Conservation (phyloP, 768 basidiomycete species). For the Boletus speciosus region DNA sequence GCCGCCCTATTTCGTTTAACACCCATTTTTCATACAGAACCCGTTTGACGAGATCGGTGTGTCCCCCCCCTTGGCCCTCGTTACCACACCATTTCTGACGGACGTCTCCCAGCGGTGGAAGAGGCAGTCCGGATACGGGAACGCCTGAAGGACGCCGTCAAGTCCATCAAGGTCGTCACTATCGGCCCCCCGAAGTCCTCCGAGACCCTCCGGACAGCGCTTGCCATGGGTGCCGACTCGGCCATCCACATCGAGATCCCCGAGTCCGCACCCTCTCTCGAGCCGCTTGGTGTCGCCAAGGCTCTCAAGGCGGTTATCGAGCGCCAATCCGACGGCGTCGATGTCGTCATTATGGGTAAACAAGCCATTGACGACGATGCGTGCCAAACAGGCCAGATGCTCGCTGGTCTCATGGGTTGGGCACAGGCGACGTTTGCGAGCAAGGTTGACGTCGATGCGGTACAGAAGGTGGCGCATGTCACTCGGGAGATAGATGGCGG, state of each 20-base stretch:
- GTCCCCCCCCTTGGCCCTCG: background rate
- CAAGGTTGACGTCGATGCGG: conserved; percentile 69
- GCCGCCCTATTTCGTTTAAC: background rate
- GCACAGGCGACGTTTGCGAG: conserved; percentile 95
- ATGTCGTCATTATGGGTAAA: conserved; percentile 94
- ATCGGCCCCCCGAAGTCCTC: conserved; percentile 88
- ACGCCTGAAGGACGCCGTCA: conserved; percentile 67
- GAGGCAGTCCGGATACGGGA: conserved; percentile 96
- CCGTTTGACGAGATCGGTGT: conserved; percentile 99
- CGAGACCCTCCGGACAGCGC: conserved; percentile 91
- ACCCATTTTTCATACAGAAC: conserved; percentile 53
- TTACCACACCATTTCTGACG: background rate
- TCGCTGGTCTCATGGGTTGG: conserved; percentile 90
- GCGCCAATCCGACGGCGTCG: conserved; percentile 57
- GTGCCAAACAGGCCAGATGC: conserved; percentile 95
- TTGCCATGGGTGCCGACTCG: conserved; percentile 96
- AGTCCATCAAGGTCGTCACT: conserved; percentile 88
- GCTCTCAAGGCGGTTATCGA: conserved; percentile 75
- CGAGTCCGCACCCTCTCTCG: conserved; percentile 68
- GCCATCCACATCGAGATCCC: conserved; percentile 87
- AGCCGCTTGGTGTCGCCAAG: conserved; percentile 90
- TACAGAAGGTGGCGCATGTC: conserved; percentile 62
- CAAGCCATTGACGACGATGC: conserved; percentile 98
- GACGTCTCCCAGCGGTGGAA: conserved; percentile 69
- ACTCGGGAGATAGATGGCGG: conserved; percentile 95